Conservation (phyloP, 495 filamentous ascomycete genomes). For the Podospora pseudoanserina region DNA sequence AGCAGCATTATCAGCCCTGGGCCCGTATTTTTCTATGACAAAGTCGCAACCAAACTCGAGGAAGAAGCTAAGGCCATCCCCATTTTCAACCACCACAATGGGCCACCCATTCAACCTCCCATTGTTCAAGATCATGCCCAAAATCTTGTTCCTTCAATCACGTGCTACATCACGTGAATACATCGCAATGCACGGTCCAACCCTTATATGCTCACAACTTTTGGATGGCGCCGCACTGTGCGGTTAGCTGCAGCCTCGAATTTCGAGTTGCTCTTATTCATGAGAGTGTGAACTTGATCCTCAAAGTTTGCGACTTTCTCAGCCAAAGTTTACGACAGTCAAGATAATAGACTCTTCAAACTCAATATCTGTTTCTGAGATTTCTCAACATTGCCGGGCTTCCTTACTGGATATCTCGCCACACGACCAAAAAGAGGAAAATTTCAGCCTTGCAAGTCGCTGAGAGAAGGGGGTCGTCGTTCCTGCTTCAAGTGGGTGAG, state of each 20-base stretch:
- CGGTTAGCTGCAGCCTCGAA: background rate
- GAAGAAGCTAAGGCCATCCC: too few relatives aligned
- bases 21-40: too few relatives aligned
- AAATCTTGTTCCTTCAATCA: background rate
- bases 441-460: background rate
- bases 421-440: background rate
- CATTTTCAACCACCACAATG: background rate
- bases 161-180: background rate
- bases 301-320: background rate
- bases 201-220: background rate
- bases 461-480: background rate
- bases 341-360: background rate
- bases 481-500: background rate
- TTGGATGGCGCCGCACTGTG: background rate
- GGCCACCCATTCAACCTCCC: background rate
- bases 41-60: too few relatives aligned
- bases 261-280: background rate
- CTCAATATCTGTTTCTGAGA: background rate
- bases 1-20: too few relatives aligned
- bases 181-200: background rate
- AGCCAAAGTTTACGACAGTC: background rate
- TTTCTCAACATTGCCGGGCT: background rate
- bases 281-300: background rate
- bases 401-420: background rate
- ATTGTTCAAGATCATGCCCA: background rate